A percentile compares a stretch with the other conserved stretches of the same genome.
phyloP scores from a whole-genome alignment of 2,329 filamentous ascomycete genomes.

The Aureobasidium sp. region DNA sequence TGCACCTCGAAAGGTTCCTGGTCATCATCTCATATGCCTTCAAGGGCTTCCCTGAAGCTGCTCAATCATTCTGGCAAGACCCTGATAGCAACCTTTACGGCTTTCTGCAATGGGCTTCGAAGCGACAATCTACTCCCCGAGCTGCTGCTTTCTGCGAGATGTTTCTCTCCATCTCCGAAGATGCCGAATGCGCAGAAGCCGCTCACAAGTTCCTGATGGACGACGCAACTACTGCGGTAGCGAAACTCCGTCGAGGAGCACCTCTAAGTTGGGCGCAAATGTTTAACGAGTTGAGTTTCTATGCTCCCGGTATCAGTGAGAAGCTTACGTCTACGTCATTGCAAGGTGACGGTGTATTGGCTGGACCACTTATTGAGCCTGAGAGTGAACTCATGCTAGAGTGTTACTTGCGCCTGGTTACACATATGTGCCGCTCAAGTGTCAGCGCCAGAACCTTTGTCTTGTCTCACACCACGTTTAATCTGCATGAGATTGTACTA shows the following conservation, averaged over 20 bases:
- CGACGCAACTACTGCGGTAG: constrained; percentile 58
- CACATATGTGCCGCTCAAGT: constrained; percentile 72
- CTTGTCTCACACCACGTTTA: constrained; percentile 57
- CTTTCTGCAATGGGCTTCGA: constrained; percentile 95
- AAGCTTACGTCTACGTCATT: constrained; percentile 48
- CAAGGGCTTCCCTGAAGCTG: constrained; percentile 74
- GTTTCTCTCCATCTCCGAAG: constrained; percentile 78
- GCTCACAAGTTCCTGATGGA: constrained; percentile 87
- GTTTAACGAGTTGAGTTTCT: constrained; percentile 80
- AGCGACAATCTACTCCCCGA: constrained; percentile 87
- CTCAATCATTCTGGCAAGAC: constrained; percentile 84
- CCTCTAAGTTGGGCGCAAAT: constrained; percentile 92
- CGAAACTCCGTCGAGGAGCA: constrained; percentile 71
- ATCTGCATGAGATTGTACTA: constrained; percentile 65
- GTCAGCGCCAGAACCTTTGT: constrained; percentile 64
- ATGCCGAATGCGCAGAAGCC: constrained; percentile 70
- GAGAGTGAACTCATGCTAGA: constrained; percentile 97
- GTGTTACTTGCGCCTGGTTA: constrained; percentile 81
- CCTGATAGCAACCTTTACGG: constrained; percentile 88
- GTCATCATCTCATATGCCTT: constrained; percentile 89
- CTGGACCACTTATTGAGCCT: constrained; percentile 61
- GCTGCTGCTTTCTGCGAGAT: constrained; percentile 97
- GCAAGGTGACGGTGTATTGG: constrained; percentile 21
- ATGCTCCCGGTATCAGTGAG: constrained; percentile 69
- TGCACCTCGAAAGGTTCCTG: constrained; percentile 70